Evolutionary conservation across 495 filamentous ascomycete species (phyloP).

Genomic region (Talaromyces thailandensis): DNA sequence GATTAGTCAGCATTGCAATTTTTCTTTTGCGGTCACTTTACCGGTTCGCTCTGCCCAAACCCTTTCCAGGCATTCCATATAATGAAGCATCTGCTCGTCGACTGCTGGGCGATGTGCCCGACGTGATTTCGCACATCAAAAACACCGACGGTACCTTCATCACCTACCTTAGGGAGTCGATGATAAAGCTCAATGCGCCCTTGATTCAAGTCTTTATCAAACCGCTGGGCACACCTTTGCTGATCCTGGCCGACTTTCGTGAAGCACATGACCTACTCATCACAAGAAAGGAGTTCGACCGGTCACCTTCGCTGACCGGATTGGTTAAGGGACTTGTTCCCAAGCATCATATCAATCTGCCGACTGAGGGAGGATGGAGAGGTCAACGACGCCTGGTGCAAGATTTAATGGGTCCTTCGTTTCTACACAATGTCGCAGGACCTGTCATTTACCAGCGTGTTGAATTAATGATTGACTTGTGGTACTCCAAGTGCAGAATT

Average conservation of each 20-base stretch:
- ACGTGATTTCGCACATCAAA: conserved; percentile 16
- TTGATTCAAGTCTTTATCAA: conserved; percentile 29
- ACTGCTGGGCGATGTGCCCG: conserved; percentile 26
- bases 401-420: conserved; percentile 29
- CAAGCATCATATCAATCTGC: conserved; percentile 19
- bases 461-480: conserved; percentile 21
- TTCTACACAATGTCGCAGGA: conserved; percentile 23
- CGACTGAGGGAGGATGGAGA: conserved; percentile 19
- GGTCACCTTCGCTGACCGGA: conserved; percentile 14
- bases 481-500: conserved; percentile 20
- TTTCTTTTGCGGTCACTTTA: neutral
- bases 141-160: conserved; percentile 12
- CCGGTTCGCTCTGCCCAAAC: conserved; percentile 9
- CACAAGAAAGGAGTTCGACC: conserved; percentile 32
- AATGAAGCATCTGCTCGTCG: conserved; percentile 16
- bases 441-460: conserved; percentile 20
- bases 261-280: conserved; percentile 32
- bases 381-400: conserved; percentile 21
- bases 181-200: conserved; percentile 18
- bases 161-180: conserved; percentile 16
- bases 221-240: conserved; percentile 23
- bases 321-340: conserved; percentile 20
- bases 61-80: conserved; percentile 30
- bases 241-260: conserved; percentile 29
- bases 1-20: neutral